Evolutionary conservation across 2,329 filamentous ascomycete genomes (phyloP).

Genomic region (Cladobotryum mycophilum): DNA sequence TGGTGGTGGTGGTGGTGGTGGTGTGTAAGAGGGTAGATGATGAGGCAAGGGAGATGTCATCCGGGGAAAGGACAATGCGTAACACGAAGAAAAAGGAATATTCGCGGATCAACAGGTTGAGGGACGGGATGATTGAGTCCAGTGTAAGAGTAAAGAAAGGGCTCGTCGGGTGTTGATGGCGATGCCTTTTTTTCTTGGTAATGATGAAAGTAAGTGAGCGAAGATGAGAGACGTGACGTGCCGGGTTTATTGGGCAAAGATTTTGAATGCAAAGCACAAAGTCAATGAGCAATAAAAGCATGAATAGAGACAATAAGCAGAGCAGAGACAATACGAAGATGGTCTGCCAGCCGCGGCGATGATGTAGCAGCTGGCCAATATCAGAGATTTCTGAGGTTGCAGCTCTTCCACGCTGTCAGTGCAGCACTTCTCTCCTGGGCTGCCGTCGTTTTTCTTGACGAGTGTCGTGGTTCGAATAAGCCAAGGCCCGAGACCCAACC

Average conservation of each 20-base stretch:
- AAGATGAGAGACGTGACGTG: constrained; percentile 12
- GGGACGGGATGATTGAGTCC: not conserved
- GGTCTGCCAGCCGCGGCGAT: constrained; percentile 11
- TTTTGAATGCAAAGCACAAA: constrained; percentile 10
- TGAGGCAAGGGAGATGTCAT: constrained; percentile 9
- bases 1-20: too few relatives aligned
- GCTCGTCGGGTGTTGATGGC: constrained; percentile 5
- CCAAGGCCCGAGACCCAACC: constrained; percentile 18
- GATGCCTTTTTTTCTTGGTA: constrained; percentile 2
- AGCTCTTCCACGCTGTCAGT: constrained; percentile 12
- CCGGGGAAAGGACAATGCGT: constrained; percentile 1
- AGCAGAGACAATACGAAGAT: constrained; percentile 6
- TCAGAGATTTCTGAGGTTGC: constrained; percentile 16
- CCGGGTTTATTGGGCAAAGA: constrained; percentile 8
- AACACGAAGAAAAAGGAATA: not conserved
- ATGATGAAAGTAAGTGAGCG: constrained; percentile 2
- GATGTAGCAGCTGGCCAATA: constrained; percentile 15
- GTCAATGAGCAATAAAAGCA: constrained; percentile 13
- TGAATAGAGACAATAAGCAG: constrained; percentile 7
- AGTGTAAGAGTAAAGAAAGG: not conserved
- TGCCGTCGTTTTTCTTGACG: constrained; percentile 29
- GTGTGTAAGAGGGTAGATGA: constrained; percentile 13
- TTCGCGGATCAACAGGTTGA: not conserved
- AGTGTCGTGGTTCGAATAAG: constrained; percentile 36
- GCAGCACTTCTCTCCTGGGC: constrained; percentile 23